These are phyloP conservation scores for Curvularia verruculosa DNA, from an alignment of 2,329 filamentous ascomycete genomes.

Conservation along the genomic window DNA sequence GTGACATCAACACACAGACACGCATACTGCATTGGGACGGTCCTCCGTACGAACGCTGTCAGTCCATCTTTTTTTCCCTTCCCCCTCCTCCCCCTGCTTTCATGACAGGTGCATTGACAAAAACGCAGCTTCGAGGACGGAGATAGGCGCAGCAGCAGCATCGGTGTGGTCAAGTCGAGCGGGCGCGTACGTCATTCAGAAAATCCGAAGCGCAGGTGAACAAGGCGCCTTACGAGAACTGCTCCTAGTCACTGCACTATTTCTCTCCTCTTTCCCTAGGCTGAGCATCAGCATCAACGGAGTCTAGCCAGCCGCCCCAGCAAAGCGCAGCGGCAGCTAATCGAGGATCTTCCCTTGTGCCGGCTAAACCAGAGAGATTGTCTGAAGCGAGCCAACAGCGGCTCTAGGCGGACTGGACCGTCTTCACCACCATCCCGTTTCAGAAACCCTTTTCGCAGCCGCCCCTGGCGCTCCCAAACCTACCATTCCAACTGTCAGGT, in stretches of 20 bases:
- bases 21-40: conserved; percentile 14
- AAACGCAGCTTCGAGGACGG: conserved; percentile 19
- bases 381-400: conserved; percentile 48
- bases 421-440: conserved; percentile 24
- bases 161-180: conserved; percentile 24
- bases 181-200: conserved; percentile 19
- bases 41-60: conserved; percentile 17
- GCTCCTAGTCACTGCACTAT: conserved; percentile 23
- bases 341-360: conserved; percentile 46
- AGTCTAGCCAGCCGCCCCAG: conserved; percentile 29
- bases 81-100: conserved; percentile 9
- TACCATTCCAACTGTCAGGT: conserved; percentile 18
- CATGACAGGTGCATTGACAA: conserved; percentile 21
- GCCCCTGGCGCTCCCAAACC: conserved; percentile 22
- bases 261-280: conserved; percentile 9
- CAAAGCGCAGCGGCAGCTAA: conserved; percentile 46
- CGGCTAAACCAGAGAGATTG: conserved; percentile 47
- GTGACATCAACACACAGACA: conserved; percentile 27
- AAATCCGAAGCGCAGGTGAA: conserved; percentile 38
- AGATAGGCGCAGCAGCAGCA: conserved; percentile 12
- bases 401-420: conserved; percentile 33
- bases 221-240: conserved; percentile 36
- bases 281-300: conserved; percentile 35
- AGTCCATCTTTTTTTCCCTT: conserved; percentile 11
- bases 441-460: conserved; percentile 22